Evolutionary conservation across 352 stramenopile species (phyloP), one percentile per base, ranked within the genome.

Genomic region (Thalassiosira sp.): DNA sequence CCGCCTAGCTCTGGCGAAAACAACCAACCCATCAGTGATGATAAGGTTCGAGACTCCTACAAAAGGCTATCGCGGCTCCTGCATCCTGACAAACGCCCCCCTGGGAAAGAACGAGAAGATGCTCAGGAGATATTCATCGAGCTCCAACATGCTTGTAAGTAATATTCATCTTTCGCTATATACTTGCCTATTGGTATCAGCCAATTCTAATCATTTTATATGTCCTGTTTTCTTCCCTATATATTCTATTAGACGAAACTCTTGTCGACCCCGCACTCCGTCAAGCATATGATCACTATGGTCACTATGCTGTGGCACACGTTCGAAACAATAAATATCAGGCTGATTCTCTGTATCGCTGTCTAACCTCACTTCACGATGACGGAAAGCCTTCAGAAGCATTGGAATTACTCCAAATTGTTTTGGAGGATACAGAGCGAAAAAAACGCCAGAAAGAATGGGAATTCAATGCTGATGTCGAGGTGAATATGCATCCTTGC

Each of bases 221-320:
- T 8, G 31, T 37, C 31, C 3, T 37, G 31, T 37, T 3, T n/a
- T n/a, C n/a, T n/a, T 15, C 25, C 68, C 7, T 33, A 18, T 69
- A 63, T 0, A 5, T 7, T 10, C 35, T 37, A 31, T 11, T 15
- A 77, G 69, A 85, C 60, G 79, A 84, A 68, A 78, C 80, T 22
- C 63, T 86, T n/a, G 49, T 15, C 10, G 71, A 86, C 64, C 74
- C 74, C 27, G 57, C 66, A 1, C 54, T 84, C 3, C 68, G 79
- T n/a, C 73, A 81, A 68, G 74, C 69, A 28, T 86, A 86, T 46
- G 79, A 86, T 74, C 25, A 83, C 10, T 76, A 69, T 45, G 74
- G 74, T 18, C 57, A 81, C 18, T 22, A 13, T 57, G 74, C 52
- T 10, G 69, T 84, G 5, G 25, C 43, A 8, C 35, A 70, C 42